Conservation (phyloP, 2,329 filamentous ascomycete species). For the Nigrospora sphaerica region DNA sequence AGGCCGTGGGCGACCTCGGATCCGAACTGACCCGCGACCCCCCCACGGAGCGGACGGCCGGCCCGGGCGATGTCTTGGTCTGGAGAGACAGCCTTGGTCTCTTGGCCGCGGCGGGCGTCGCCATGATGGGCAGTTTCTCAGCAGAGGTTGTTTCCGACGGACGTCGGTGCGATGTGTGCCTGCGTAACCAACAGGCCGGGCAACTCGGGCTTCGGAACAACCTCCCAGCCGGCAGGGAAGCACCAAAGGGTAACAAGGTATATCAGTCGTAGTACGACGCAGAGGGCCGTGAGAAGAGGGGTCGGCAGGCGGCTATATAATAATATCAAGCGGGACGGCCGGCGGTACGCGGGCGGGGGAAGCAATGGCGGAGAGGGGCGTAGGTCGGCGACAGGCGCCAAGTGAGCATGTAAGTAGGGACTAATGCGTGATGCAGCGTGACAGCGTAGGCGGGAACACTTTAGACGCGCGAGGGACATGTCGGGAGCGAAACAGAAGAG, state of each 20-base stretch:
- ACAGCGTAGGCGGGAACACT: slow-evolving; percentile 8
- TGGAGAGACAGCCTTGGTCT: slow-evolving; percentile 51
- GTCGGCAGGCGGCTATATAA: slow-evolving; percentile 18
- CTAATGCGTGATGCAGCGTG: slow-evolving; percentile 20
- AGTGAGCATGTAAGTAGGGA: slow-evolving; percentile 13
- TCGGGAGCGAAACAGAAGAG: slow-evolving; percentile 11
- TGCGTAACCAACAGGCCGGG: slow-evolving; percentile 14
- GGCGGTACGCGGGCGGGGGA: slow-evolving; percentile 4
- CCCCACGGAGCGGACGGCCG: slow-evolving; percentile 30
- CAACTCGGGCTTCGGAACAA: slow-evolving; percentile 10
- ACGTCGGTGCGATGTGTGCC: slow-evolving; percentile 2
- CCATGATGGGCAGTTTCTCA: slow-evolving; percentile 20
- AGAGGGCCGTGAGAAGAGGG: slow-evolving; percentile 9
- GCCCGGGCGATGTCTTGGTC: slow-evolving; percentile 37
- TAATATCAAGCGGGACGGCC: slow-evolving; percentile 6
- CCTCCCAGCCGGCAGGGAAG: slow-evolving; percentile 14
- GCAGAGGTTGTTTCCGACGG: not conserved
- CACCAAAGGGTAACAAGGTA: slow-evolving; percentile 9
- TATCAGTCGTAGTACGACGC: slow-evolving; percentile 6
- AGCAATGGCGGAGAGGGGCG: not conserved
- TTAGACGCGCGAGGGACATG: slow-evolving; percentile 19
- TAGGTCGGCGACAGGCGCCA: slow-evolving; percentile 2
- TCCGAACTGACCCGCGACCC: slow-evolving; percentile 38
- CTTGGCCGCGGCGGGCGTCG: slow-evolving; percentile 29
- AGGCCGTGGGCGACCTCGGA: slow-evolving; percentile 53